A percentile compares a stretch with the other conserved stretches of the same genome.
Evolutionary conservation across 2,329 filamentous ascomycete genomes (phyloP).

Genomic region (Cytospora schulzeri): DNA sequence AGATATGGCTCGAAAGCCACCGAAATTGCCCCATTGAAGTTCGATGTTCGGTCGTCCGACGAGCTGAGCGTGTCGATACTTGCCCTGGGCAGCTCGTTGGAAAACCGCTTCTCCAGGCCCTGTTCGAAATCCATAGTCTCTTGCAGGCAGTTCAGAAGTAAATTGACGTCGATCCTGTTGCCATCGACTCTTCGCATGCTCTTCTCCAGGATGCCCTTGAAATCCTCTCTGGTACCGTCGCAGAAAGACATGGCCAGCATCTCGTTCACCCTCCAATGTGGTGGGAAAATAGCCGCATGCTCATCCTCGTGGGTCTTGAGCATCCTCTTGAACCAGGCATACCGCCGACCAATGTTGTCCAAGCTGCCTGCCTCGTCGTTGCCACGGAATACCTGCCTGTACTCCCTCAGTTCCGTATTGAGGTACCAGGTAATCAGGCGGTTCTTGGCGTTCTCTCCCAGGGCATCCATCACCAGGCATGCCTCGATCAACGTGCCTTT

Average conservation of each 20-base stretch:
- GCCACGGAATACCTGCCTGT: conserved; percentile 90
- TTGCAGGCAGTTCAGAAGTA: conserved; percentile 85
- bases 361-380: conserved; percentile 95
- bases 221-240: conserved; percentile 93
- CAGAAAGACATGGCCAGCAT: conserved; percentile 89
- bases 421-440: conserved; percentile 94
- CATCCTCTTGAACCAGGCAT: conserved; percentile 96
- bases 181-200: conserved; percentile 80
- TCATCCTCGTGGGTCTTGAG: conserved; percentile 95
- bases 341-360: conserved; percentile 93
- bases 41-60: conserved; percentile 71
- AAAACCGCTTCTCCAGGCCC: conserved; percentile 81
- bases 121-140: conserved; percentile 98
- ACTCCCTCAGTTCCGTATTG: conserved; percentile 94
- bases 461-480: conserved; percentile 90
- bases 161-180: conserved; percentile 82
- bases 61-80: conserved; percentile 91
- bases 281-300: conserved; percentile 83
- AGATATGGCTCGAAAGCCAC: conserved; percentile 97
- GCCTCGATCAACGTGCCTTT: conserved; percentile 78
- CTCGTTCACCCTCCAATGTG: conserved; percentile 88
- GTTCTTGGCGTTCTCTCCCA: conserved; percentile 82
- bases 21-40: conserved; percentile 88
- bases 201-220: conserved; percentile 86
- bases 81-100: conserved; percentile 65